Percentiles rank a stretch among this genome's conserved stretches.
Evolutionary conservation across 176 grass and related monocot species (phyloP).

Genomic region (Elaeis guineensis): DNA sequence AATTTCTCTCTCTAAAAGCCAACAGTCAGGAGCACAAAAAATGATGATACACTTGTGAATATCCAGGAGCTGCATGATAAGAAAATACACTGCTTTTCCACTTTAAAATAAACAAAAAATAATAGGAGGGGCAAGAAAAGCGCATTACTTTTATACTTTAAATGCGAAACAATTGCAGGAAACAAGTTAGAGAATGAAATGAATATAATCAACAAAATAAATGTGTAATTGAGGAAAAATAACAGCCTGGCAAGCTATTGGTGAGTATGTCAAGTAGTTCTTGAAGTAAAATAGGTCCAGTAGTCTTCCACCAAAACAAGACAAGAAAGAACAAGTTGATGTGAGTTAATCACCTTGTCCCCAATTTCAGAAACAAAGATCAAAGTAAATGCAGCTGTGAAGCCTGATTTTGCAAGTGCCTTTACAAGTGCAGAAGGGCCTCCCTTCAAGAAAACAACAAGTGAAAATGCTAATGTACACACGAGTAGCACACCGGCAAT

Average conservation of each 20-base stretch:
- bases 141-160: no score
- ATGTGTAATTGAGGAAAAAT: background rate
- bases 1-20: no score
- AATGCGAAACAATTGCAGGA: no score
- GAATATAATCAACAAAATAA: no score
- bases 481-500: conserved; percentile 53
- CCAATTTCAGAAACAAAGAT: conserved; percentile 98
- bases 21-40: no score
- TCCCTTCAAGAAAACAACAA: conserved; percentile 71
- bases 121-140: no score
- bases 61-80: no score
- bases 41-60: no score
- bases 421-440: conserved; percentile 51
- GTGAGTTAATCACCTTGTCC: conserved; percentile 59
- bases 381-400: conserved; percentile 75
- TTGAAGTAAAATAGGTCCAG: no score
- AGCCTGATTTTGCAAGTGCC: conserved; percentile 84
- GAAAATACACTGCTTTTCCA: no score
- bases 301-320: background rate
- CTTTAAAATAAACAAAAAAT: no score
- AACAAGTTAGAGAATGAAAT: no score
- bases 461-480: conserved; percentile 34
- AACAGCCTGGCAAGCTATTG: background rate
- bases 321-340: background rate
- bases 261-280: background rate